Conservation (phyloP, 441 rosid species). For the Erodium trifolium region DNA sequence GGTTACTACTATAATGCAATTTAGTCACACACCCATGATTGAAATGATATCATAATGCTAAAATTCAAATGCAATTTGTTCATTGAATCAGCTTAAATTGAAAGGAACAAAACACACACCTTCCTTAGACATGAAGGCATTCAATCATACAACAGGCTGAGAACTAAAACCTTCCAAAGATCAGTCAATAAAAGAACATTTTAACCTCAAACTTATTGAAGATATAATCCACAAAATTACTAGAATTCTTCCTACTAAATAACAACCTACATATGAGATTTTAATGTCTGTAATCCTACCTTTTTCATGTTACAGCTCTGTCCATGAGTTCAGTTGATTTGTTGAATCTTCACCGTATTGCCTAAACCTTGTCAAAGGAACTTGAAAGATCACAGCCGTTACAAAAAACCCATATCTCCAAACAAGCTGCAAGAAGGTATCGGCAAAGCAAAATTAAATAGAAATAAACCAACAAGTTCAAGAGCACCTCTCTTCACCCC, state of each 20-base stretch:
- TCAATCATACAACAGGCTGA: not conserved
- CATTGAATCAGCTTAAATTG: too few species aligned
- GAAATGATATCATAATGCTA: too few species aligned
- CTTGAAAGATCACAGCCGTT: slow-evolving; percentile 21
- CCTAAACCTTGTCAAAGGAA: slow-evolving; percentile 29
- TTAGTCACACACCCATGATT: too few species aligned
- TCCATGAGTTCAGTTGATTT: slow-evolving; percentile 17
- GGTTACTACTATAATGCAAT: too few species aligned
- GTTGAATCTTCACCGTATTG: slow-evolving; percentile 25
- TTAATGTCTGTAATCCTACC: slow-evolving; percentile 15
- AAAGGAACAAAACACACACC: too few species aligned
- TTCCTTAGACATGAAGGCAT: too few species aligned
- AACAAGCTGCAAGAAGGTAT: slow-evolving; percentile 19
- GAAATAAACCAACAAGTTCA: slow-evolving; percentile 19
- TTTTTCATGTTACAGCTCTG: slow-evolving; percentile 28
- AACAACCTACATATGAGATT: too few species aligned
- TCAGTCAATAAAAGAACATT: too few species aligned
- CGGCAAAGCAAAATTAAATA: slow-evolving; percentile 15
- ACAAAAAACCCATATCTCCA: not conserved
- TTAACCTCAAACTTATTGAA: slow-evolving; percentile 11
- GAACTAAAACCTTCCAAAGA: slow-evolving; percentile 10
- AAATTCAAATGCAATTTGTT: too few species aligned
- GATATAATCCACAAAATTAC: slow-evolving; percentile 23
- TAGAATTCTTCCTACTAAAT: slow-evolving; percentile 24
- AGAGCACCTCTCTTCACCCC: slow-evolving; percentile 20